Conservation (phyloP, 345 rosid genomes). For the Capsella bursapastoris region DNA sequence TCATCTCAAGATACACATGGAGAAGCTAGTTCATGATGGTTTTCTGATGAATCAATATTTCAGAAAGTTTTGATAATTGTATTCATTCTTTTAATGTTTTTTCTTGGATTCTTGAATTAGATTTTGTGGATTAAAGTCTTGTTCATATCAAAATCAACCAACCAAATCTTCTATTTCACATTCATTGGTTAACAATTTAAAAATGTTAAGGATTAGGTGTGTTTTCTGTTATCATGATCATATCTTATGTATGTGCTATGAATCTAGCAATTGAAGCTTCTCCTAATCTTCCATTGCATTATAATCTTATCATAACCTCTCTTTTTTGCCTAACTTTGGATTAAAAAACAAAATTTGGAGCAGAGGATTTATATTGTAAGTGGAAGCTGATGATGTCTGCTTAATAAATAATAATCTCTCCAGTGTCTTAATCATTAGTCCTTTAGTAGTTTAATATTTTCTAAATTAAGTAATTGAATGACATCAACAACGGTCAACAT, state of each 20-base stretch:
- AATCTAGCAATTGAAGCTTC: constrained; percentile 39
- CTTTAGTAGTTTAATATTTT: constrained; percentile 16
- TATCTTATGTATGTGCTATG: constrained; percentile 37
- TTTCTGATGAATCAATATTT: constrained; percentile 25
- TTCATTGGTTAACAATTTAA: constrained; percentile 25
- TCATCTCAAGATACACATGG: constrained; percentile 31
- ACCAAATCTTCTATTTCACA: constrained; percentile 34
- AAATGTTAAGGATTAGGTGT: constrained; percentile 20
- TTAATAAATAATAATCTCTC: constrained; percentile 14
- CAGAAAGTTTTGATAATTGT: constrained; percentile 29
- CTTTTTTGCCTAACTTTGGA: constrained; percentile 43
- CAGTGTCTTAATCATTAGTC: constrained; percentile 35
- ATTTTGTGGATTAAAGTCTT: constrained; percentile 25
- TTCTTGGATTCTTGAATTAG: constrained; percentile 23
- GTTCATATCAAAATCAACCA: constrained; percentile 28
- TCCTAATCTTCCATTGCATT: constrained; percentile 28
- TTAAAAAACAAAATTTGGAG: background rate
- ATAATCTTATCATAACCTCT: constrained; percentile 22
- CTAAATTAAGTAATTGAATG: constrained; percentile 1
- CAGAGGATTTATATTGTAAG: constrained; percentile 29
- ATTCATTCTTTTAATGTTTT: constrained; percentile 19
- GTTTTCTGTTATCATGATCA: constrained; percentile 29
- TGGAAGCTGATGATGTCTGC: constrained; percentile 42
- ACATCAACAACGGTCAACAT: constrained; percentile 26
- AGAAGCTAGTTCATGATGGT: constrained; percentile 34